These are phyloP conservation scores for Moelleriella libera DNA, from an alignment of 2,329 filamentous ascomycete genomes.

Conservation along the genomic window DNA sequence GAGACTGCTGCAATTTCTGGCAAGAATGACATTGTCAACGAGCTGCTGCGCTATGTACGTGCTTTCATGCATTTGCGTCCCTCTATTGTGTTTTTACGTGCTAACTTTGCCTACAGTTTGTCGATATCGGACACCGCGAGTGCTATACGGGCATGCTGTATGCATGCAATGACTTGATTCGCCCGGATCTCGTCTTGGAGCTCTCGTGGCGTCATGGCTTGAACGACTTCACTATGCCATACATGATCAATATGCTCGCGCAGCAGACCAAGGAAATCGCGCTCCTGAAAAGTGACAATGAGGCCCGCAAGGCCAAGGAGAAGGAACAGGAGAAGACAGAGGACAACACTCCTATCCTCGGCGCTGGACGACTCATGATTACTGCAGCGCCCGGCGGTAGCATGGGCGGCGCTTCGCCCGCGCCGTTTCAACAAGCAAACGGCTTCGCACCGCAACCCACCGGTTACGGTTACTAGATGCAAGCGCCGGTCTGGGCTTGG, in stretches of 20 bases:
- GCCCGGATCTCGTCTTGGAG: constrained; percentile 84
- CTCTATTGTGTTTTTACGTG: too few relatives aligned
- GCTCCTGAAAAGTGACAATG: constrained; percentile 83
- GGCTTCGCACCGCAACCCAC: constrained; percentile 84
- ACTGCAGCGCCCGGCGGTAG: constrained; percentile 68
- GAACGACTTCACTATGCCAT: constrained; percentile 96
- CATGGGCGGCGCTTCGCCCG: constrained; percentile 38
- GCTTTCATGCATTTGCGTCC: background rate
- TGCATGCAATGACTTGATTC: constrained; percentile 93
- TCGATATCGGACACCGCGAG: constrained; percentile 96
- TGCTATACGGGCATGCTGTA: constrained; percentile 99
- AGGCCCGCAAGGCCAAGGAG: constrained; percentile 74
- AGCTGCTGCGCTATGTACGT: constrained; percentile 93
- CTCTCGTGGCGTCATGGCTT: constrained; percentile 94
- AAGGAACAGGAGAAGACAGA: constrained; percentile 67
- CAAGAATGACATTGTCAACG: constrained; percentile 87
- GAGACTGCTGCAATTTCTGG: constrained; percentile 88
- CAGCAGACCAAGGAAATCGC: constrained; percentile 83
- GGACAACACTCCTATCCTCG: constrained; percentile 86
- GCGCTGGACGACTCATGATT: constrained; percentile 81
- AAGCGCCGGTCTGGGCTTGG: constrained; percentile 15
- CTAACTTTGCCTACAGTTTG: constrained; percentile 50
- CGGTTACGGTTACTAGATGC: constrained; percentile 49
- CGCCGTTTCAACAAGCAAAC: constrained; percentile 64
- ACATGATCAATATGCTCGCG: constrained; percentile 96